Evolutionary conservation across 2,329 filamentous ascomycete species (phyloP).

Genomic region (Ophiostoma ips): DNA sequence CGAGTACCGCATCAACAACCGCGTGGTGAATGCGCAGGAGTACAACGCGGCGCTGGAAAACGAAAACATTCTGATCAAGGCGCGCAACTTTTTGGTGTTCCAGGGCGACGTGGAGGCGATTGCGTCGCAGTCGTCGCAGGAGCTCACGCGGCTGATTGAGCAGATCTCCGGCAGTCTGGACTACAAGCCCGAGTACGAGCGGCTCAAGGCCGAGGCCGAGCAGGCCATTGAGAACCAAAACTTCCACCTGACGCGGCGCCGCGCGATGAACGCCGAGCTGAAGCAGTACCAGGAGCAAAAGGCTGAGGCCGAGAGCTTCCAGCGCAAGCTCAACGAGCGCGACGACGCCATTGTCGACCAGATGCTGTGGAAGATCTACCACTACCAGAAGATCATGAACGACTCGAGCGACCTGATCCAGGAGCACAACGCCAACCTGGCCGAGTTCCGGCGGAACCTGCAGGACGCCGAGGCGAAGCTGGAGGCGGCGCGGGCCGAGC

Average conservation of each 20-base stretch:
- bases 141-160: conserved; percentile 86
- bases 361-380: conserved; percentile 91
- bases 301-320: conserved; percentile 84
- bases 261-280: conserved; percentile 94
- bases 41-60: conserved; percentile 88
- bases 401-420: conserved; percentile 82
- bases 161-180: conserved; percentile 95
- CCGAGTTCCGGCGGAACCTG: conserved; percentile 78
- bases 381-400: conserved; percentile 87
- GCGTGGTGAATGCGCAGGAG: conserved; percentile 71
- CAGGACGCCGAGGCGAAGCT: conserved; percentile 70
- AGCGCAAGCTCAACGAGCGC: conserved; percentile 77
- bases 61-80: conserved; percentile 96
- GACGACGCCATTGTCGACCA: conserved; percentile 87
- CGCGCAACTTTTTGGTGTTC: conserved; percentile 94
- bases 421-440: conserved; percentile 86
- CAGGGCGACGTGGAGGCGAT: conserved; percentile 97
- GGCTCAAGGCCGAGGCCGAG: conserved; percentile 72
- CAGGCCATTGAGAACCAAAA: conserved; percentile 79
- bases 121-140: conserved; percentile 84
- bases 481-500: conserved; percentile 71
- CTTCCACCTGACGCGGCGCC: conserved; percentile 74
- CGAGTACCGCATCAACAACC: conserved; percentile 95
- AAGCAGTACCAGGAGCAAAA: conserved; percentile 97
- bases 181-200: conserved; percentile 87